A percentile compares a stretch with the other conserved stretches of the same genome.
These are phyloP conservation scores for Colletotrichum higginsianum DNA, from an alignment of 2,329 filamentous ascomycete genomes.

Conservation along the genomic window DNA sequence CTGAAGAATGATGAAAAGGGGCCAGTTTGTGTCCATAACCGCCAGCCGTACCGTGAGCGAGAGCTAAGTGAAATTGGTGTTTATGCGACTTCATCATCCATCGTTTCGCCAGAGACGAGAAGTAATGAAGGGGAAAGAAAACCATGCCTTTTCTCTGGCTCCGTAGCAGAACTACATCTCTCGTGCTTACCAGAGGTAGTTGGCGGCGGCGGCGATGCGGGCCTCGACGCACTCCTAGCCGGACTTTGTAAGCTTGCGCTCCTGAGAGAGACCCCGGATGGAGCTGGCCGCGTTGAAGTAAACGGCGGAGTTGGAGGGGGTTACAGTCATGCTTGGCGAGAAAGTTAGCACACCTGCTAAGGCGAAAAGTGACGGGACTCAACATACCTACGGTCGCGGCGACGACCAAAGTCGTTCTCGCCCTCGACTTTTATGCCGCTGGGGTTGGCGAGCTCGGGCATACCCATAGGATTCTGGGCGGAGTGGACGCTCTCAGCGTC, in stretches of 20 bases:
- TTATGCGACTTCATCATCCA: background rate
- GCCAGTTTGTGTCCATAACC: constrained; percentile 12
- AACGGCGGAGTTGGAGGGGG: background rate
- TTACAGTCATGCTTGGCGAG: background rate
- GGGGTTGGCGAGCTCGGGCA: constrained; percentile 30
- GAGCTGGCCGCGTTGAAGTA: background rate
- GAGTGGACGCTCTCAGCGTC: constrained; percentile 20
- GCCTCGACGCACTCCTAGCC: constrained; percentile 13
- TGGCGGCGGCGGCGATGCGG: constrained; percentile 12
- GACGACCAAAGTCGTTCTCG: constrained; percentile 27
- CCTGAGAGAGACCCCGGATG: background rate
- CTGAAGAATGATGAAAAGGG: background rate
- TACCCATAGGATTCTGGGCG: constrained; percentile 21
- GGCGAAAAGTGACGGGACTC: too few species aligned
- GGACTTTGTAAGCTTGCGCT: constrained; percentile 5
- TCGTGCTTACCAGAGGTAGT: background rate
- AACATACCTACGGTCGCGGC: constrained; percentile 9
- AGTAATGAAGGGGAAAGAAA: too few species aligned
- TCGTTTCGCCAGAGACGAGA: too few species aligned
- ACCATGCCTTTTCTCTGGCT: background rate
- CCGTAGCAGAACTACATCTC: background rate
- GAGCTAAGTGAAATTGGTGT: background rate
- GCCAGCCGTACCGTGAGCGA: background rate
- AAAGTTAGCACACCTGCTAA: background rate
- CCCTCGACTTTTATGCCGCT: constrained; percentile 35